Evolutionary conservation across 116 monocot genomes (phyloP).

Genomic region (Dioscorea cayenensis): DNA sequence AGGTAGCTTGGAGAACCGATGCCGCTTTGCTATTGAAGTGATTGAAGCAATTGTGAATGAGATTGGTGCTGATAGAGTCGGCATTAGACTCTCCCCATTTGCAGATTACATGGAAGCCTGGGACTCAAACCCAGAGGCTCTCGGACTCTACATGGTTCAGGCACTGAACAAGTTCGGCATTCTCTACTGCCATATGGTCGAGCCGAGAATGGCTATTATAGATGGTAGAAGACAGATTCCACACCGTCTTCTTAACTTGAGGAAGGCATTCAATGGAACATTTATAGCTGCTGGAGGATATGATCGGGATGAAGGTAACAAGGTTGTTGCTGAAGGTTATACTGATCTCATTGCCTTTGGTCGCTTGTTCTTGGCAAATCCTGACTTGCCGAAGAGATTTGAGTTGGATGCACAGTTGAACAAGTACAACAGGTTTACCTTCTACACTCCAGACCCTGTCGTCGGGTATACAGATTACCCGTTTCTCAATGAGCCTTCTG

Average conservation of each 20-base stretch:
- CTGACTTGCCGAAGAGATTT: slow-evolving; percentile 18
- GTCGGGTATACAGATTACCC: slow-evolving; percentile 27
- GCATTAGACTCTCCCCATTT: slow-evolving; percentile 18
- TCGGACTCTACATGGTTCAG: slow-evolving; percentile 7
- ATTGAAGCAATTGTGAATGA: slow-evolving; percentile 14
- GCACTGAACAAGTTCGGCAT: slow-evolving; percentile 8
- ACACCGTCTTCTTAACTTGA: slow-evolving; percentile 7
- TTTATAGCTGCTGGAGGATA: slow-evolving; percentile 18
- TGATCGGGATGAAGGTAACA: slow-evolving; percentile 19
- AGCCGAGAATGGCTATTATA: slow-evolving; percentile 10
- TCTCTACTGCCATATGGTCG: slow-evolving; percentile 19
- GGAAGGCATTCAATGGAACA: slow-evolving; percentile 20
- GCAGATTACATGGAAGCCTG: slow-evolving; percentile 4
- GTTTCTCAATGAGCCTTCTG: slow-evolving; percentile 9
- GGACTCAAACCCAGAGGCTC: slow-evolving; percentile 18
- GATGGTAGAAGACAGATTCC: background rate
- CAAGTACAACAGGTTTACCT: slow-evolving; percentile 12
- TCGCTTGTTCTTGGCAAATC: slow-evolving; percentile 24
- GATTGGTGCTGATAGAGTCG: slow-evolving; percentile 17
- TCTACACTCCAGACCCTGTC: slow-evolving; percentile 15
- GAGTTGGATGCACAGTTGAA: slow-evolving; percentile 14
- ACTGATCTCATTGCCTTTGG: slow-evolving; percentile 18
- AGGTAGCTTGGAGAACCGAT: slow-evolving; percentile 18
- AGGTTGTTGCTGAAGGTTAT: slow-evolving; percentile 1
- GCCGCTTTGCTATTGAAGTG: slow-evolving; percentile 21